Conservation (phyloP, 2,329 filamentous ascomycete genomes). For the Zasmidium cellare region DNA sequence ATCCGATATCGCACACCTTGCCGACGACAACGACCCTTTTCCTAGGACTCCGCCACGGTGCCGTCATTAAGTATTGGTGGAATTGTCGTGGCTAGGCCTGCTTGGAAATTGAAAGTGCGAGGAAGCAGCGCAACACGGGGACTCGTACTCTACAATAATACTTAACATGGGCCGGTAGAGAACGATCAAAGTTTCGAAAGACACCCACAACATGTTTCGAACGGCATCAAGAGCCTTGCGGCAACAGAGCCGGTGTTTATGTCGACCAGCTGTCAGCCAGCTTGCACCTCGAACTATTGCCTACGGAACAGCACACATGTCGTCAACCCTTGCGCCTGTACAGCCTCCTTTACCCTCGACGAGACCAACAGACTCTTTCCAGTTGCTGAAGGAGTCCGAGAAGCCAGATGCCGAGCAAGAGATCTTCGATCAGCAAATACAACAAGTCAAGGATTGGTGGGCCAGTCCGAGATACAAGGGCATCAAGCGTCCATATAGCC, state of each 20-base stretch:
- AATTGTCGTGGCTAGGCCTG: not conserved
- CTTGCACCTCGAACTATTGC: constrained; percentile 24
- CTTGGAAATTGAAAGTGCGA: not conserved
- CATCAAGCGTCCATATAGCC: constrained; percentile 88
- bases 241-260: constrained; percentile 27
- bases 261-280: constrained; percentile 17
- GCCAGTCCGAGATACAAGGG: constrained; percentile 77
- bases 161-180: constrained; percentile 5
- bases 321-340: constrained; percentile 53
- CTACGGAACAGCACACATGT: constrained; percentile 42
- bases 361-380: constrained; percentile 75
- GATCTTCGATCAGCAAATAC: constrained; percentile 78
- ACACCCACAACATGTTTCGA: constrained; percentile 26
- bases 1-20: constrained; percentile 4
- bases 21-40: not conserved
- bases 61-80: not conserved
- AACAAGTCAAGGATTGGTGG: constrained; percentile 91
- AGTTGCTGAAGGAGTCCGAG: constrained; percentile 73
- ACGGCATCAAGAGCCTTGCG: constrained; percentile 30
- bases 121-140: constrained; percentile 13
- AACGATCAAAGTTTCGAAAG: not conserved
- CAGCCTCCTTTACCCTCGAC: constrained; percentile 62
- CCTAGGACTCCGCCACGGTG: not conserved
- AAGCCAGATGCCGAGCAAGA: constrained; percentile 82
- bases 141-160: not conserved